Evolutionary conservation across 768 basidiomycete species (phyloP).

Genomic region (Suillus alpinus): DNA sequence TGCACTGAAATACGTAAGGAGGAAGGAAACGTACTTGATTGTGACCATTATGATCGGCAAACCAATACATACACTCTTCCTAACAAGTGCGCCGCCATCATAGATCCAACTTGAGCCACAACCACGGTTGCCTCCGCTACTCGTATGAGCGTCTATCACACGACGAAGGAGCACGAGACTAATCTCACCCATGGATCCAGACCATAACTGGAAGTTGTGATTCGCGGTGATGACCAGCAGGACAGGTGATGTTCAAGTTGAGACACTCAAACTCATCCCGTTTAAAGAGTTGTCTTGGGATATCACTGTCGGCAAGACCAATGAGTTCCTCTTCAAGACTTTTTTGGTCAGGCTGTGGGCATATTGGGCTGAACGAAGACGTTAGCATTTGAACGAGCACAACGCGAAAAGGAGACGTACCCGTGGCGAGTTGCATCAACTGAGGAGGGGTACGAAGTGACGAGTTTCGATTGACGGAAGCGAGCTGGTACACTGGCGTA

Average conservation of each 20-base stretch:
- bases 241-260: conserved; percentile 78
- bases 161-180: conserved; percentile 20
- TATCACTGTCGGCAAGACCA: conserved; percentile 49
- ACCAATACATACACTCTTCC: conserved; percentile 56
- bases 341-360: conserved; percentile 57
- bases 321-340: conserved; percentile 61
- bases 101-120: conserved; percentile 77
- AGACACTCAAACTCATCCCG: conserved; percentile 80
- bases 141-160: conserved; percentile 17
- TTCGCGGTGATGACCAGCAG: conserved; percentile 48
- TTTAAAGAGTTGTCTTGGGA: conserved; percentile 52
- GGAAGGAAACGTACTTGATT: conserved; percentile 58
- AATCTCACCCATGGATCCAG: conserved; percentile 79
- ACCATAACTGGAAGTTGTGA: conserved; percentile 75
- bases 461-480: conserved; percentile 70
- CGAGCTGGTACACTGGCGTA: conserved; percentile 72
- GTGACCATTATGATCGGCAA: conserved; percentile 73
- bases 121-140: conserved; percentile 69
- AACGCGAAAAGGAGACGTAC: conserved; percentile 37
- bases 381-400: conserved; percentile 5
- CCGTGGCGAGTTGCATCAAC: conserved; percentile 68
- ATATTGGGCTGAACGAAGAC: conserved; percentile 56
- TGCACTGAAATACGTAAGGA: conserved; percentile 5
- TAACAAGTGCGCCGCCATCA: conserved; percentile 70
- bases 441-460: conserved; percentile 50